These are phyloP conservation scores for Suillus plorans DNA, from an alignment of 768 basidiomycete species.

Conservation along the genomic window DNA sequence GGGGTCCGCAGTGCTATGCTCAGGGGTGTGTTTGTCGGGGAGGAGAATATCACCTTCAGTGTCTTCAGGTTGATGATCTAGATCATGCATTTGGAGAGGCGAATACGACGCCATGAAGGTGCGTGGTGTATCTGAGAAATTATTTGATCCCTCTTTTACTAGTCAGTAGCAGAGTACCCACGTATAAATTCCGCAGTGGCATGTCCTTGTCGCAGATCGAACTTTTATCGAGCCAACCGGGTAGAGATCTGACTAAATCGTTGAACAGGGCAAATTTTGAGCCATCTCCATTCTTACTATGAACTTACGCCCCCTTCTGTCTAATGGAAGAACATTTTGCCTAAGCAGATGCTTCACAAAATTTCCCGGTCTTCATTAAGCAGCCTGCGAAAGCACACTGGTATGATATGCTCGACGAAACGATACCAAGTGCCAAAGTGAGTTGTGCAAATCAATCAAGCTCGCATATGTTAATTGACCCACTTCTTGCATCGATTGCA, in stretches of 20 bases:
- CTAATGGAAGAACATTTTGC: not conserved
- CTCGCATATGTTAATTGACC: not conserved
- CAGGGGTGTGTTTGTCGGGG: not conserved
- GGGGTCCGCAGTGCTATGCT: not conserved
- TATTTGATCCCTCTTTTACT: not conserved
- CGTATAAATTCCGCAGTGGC: not conserved
- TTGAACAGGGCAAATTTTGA: not conserved
- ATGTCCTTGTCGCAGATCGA: not conserved
- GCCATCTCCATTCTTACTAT: not conserved
- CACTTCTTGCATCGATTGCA: not conserved
- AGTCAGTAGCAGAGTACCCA: not conserved
- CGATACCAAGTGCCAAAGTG: not conserved
- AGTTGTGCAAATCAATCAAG: not conserved
- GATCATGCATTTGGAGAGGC: not conserved
- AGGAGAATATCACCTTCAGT: not conserved
- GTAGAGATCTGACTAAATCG: not conserved
- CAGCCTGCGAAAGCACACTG: not conserved
- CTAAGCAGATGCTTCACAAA: not conserved
- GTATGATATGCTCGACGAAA: not conserved
- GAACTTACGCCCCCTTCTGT: not conserved
- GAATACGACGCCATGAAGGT: not conserved
- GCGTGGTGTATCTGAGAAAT: not conserved
- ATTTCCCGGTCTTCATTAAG: not conserved
- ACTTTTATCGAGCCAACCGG: not conserved
- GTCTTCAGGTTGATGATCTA: not conserved